These are phyloP conservation scores for Psilocybe azurescens DNA, from an alignment of 768 basidiomycete genomes.

Conservation along the genomic window DNA sequence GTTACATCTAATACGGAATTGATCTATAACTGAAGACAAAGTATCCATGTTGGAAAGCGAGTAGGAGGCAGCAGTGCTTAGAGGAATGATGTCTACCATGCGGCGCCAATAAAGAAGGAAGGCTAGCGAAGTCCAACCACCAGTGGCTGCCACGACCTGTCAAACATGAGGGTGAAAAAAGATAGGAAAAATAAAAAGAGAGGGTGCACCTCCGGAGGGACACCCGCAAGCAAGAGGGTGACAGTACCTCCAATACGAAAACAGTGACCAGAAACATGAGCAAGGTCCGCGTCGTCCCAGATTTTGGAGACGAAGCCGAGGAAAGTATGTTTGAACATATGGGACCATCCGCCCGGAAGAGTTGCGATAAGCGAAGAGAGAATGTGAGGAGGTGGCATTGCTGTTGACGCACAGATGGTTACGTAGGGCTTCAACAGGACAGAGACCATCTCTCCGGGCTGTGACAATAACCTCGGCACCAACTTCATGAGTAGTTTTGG, in stretches of 20 bases:
- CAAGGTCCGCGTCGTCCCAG: constrained; percentile 8
- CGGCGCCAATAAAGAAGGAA: no score
- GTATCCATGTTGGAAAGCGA: no score
- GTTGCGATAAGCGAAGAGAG: not conserved
- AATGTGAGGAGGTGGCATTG: not conserved
- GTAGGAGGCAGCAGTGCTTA: no score
- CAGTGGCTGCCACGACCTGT: no score
- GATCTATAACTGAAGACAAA: no score
- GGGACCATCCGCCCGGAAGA: not conserved
- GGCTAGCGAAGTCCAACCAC: no score
- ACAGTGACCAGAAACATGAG: constrained; percentile 29
- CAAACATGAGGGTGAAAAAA: no score
- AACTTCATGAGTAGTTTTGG: constrained; percentile 30
- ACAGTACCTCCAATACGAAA: constrained; percentile 41
- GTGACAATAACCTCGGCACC: constrained; percentile 20
- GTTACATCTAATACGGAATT: no score
- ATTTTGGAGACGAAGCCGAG: not conserved
- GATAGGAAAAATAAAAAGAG: no score
- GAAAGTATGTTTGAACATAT: constrained; percentile 4
- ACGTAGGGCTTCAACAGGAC: constrained; percentile 9
- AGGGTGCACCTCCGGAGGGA: constrained; percentile 29
- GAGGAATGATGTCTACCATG: no score
- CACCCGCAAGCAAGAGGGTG: constrained; percentile 30
- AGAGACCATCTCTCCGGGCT: constrained; percentile 4
- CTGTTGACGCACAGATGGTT: constrained; percentile 6